Base-by-base conservation (phyloP, 371 early-diverging fungal genomes). In the Chytridium lagenaria region DNA sequence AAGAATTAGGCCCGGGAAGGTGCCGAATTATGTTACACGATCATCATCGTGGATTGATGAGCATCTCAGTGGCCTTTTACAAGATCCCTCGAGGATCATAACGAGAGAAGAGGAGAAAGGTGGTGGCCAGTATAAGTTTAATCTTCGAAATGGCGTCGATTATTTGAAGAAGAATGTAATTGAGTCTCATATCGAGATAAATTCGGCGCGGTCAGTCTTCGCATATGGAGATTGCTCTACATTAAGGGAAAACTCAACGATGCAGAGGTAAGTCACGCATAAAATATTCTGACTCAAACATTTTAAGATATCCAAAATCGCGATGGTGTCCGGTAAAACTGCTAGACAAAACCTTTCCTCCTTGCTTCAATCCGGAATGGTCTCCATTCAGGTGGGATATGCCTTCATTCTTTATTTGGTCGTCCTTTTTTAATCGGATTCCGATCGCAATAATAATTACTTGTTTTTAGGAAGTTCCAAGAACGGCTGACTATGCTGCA, bases 221-320 rank as follows among this genome's bases (percentile, higher is more conserved):
- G 95, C 52, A 87, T 95, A 49, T 84, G 92, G 77, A 81, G 92
- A 44, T 86, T 95, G 63, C 76, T 96, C 77, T 78, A 86, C 55
- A 88, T 89, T 49, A 91, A 91, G 77, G 91, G 92, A 49, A 93
- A 93, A 81, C 80, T 95, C 71, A 94, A 94, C 70, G 97, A 96
- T 72, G 91, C 91, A 72, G 88, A 89, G 75, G 85, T 87, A 34
- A 69, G 74, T 22, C 15, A 0, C 3, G 28, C 30, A 1, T 69
- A 19, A 12, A n/a, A 52, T 19, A 10, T 52, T 15, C 55, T 26
- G 55, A 5, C 23, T 26, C 5, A 12, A 12, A 44, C 44, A 15
- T 26, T 19, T 66, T 19, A 36, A 91, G 82, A 84, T 93, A 28
- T 85, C 89, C 31, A 92, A 92, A 74, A 70, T 92, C 23, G 91